phyloP scores from a whole-genome alignment of 768 basidiomycete genomes.

The Botryobasidium botryosum region DNA sequence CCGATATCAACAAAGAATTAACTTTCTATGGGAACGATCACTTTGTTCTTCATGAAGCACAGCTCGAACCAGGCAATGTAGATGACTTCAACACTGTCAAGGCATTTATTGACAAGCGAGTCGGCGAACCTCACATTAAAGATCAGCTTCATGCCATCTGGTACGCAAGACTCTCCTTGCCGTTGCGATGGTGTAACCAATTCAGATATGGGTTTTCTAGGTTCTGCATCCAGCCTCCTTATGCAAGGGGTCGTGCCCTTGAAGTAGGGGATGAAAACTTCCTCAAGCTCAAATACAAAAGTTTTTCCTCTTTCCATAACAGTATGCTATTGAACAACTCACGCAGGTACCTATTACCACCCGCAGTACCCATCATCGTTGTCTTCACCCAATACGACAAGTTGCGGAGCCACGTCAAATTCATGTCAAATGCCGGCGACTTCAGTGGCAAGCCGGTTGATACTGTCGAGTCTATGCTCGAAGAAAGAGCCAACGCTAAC shows the following conservation, averaged over 20 bases:
- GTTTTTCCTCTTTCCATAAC: background rate
- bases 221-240: conserved; percentile 20
- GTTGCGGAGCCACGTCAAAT: conserved; percentile 15
- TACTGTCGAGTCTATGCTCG: background rate
- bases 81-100: conserved; percentile 16
- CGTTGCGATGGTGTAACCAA: no score
- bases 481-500: background rate
- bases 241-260: conserved; percentile 14
- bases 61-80: conserved; percentile 18
- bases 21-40: conserved; percentile 14
- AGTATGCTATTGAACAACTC: no score
- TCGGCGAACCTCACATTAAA: conserved; percentile 5
- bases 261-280: conserved; percentile 19
- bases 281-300: conserved; percentile 11
- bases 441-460: background rate
- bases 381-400: conserved; percentile 21
- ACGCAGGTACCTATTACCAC: background rate
- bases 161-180: conserved; percentile 13
- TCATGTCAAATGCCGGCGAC: no score
- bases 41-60: conserved; percentile 20
- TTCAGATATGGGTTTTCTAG: conserved; percentile 10
- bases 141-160: conserved; percentile 19
- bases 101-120: conserved; percentile 14
- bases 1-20: conserved; percentile 17
- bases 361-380: conserved; percentile 20